Percentiles rank a stretch among this genome's conserved stretches.
phyloP scores from a whole-genome alignment of 305 asterid species.

The Fraxinus nigra region DNA sequence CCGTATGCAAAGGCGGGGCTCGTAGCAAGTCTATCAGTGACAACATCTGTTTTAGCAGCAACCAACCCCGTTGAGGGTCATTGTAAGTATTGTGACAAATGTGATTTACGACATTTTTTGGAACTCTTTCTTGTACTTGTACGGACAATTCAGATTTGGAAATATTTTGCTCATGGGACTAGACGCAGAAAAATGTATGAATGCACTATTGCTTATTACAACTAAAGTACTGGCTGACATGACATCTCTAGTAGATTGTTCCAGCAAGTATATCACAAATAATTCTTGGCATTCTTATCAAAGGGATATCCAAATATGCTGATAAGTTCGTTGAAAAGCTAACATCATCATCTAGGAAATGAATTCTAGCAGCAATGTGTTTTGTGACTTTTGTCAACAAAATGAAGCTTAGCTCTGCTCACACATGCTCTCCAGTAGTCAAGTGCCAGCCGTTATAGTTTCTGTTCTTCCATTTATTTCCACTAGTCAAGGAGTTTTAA shows the following conservation, averaged over 20 bases:
- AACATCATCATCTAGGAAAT: background rate
- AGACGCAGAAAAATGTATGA: background rate
- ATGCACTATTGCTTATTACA: background rate
- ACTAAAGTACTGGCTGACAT: background rate
- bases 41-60: constrained; percentile 96
- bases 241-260: background rate
- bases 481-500: constrained; percentile 1
- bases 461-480: background rate
- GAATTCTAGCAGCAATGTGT: background rate
- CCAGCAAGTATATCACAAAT: background rate
- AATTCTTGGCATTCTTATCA: background rate
- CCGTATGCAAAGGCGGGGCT: constrained; percentile 97
- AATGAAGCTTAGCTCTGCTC: background rate
- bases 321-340: background rate
- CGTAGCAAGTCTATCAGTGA: constrained; percentile 94
- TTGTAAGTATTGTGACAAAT: constrained; percentile 59
- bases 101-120: constrained; percentile 12
- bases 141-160: background rate
- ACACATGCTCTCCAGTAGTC: background rate
- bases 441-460: background rate
- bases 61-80: constrained; percentile 99
- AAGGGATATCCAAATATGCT: background rate
- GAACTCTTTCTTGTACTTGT: constrained; percentile 10
- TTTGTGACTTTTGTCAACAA: background rate
- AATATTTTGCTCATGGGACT: background rate